Conservation (phyloP, 331 rosid species). For the Cydonia oblonga region DNA sequence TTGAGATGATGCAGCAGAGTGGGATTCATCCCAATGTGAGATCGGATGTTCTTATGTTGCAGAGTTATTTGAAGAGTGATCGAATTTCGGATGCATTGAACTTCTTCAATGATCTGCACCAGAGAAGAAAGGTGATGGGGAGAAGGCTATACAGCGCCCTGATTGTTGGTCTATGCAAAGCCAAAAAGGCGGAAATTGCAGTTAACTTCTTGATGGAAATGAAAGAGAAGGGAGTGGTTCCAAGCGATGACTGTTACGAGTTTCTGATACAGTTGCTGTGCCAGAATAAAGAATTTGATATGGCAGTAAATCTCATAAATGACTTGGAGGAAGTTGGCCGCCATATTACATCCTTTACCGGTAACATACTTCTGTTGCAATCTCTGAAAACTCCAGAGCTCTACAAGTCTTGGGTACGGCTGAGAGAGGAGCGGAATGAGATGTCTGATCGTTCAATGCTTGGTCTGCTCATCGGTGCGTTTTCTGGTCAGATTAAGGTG, state of each 20-base stretch:
- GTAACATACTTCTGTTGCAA: constrained; percentile 53
- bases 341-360: constrained; percentile 49
- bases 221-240: constrained; percentile 32
- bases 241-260: constrained; percentile 53
- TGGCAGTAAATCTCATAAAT: constrained; percentile 38
- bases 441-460: constrained; percentile 29
- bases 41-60: constrained; percentile 35
- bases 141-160: constrained; percentile 26
- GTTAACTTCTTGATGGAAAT: constrained; percentile 25
- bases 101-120: constrained; percentile 34
- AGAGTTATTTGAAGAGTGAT: constrained; percentile 33
- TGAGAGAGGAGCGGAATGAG: constrained; percentile 30
- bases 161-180: constrained; percentile 46
- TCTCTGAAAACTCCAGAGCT: constrained; percentile 43
- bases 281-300: constrained; percentile 23
- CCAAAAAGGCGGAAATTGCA: constrained; percentile 35
- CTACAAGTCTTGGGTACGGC: constrained; percentile 31
- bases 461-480: constrained; percentile 49
- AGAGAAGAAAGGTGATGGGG: constrained; percentile 14
- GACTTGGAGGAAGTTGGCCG: constrained; percentile 55
- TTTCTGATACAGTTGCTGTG: constrained; percentile 42
- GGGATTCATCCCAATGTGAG: constrained; percentile 31
- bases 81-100: constrained; percentile 50
- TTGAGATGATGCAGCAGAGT: constrained; percentile 41
- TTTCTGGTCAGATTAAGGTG: constrained; percentile 42